Evolutionary conservation across 257 asterid species (phyloP), one percentile per base, ranked within the genome.

Genomic region (Perilla frutescens): DNA sequence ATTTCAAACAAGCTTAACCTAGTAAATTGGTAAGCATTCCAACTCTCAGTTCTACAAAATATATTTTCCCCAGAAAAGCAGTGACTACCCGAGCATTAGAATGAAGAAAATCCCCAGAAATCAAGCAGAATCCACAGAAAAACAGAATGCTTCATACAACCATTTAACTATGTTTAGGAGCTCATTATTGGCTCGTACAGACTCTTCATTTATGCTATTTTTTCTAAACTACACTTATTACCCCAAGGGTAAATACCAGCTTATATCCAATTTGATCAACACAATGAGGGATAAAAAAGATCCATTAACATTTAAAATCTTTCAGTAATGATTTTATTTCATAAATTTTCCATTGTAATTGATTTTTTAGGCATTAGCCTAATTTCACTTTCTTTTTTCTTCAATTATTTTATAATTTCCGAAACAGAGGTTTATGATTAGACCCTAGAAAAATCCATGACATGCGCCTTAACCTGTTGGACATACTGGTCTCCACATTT

Each of bases 381-480:
- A 31, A 9, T 43, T 31, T 55, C 4, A 14, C 48, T 68, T 45
- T 11, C 2, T n/a, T 26, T 66, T 67, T 14, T 48, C 56, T 29
- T 3, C 4, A 7, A 70, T 14, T 41, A 12, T 70, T 48, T 43
- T 12, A 29, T n/a, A 7, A 7, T 32, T 44, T 31, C 7, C 14
- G 20, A 45, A 45, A 49, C 31, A 8, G 43, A 68, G 54, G 57
- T 39, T 39, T 50, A 29, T 32, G 45, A 56, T 34, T 31, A 15
- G 63, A 48, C 57, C 67, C 54, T 26, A 65, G 8, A 58, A 62
- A 44, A 41, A 58, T 71, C 48, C 56, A 60, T 45, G 32, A 34
- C 56, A n/a, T 43, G 50, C 26, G 26, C 26, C 26, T 20, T 58
- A 72, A 11, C 49, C 61, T 58, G 37, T 62, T 12, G 10, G 29